Base-by-base conservation (phyloP, 192 early-diverging fungal species). In the Backusella australiensis region DNA sequence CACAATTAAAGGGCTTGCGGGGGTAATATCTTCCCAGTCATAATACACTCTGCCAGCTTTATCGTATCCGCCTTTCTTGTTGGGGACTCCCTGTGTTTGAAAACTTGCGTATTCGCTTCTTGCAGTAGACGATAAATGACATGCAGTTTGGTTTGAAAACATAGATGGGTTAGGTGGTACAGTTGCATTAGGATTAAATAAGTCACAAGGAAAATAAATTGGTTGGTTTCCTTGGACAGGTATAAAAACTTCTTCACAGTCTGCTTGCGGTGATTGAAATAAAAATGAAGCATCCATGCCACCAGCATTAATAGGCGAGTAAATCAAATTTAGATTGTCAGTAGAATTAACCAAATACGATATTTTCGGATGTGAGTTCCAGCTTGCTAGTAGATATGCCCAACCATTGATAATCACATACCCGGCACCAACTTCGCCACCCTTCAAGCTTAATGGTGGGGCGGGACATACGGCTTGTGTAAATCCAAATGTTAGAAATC, bases 401-500 rank as follows among this genome's bases (percentile, higher is more conserved):
- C 86, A 88, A 1, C 92, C 92, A 72, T 88, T 79, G 65, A 93
- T 85, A 36, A 91, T 86, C 0, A 88, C 82, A 44, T 91, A 83
- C 56, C 86, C 83, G 38, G 75, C 73, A 73, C 85, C 84, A 26
- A 91, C 80, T 53, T 77, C 75, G 11, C 83, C 85, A 19, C 82
- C 83, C 68, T 84, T 76, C 42, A 84, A 77, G 59, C 77, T 81
- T 23, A 75, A 65, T 11, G 71, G 77, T 19, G 80, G 83, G 26
- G 80, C 75, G 11, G 80, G 85, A 75, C 85, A 86, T 42, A 86
- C 70, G 19, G 85, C 79, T 82, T 86, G 86, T 74, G 86, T 86
- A 67, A 88, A 83, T 11, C 91, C 92, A 80, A 95, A 93, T 6
- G 91, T 93, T 74, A 93, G 39, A 79, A 94, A 94, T 8, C 91